Evolutionary conservation across 257 asterid genomes (phyloP), one percentile per base, ranked within the genome.

Genomic region (Fraxinus quadrangulata): DNA sequence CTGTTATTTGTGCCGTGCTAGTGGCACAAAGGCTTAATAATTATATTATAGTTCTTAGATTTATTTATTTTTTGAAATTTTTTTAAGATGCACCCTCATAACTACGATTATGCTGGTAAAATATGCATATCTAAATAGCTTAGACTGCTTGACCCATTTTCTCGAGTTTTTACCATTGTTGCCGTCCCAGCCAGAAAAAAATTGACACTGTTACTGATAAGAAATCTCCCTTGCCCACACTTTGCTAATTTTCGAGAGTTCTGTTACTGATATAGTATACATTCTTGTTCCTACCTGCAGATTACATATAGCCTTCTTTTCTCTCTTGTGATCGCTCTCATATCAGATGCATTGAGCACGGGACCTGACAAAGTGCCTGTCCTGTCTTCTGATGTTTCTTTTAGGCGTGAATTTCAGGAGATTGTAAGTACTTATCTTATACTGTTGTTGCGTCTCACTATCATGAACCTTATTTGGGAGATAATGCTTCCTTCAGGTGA

Each of bases 261-360:
- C 34, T 42, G 65, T 49, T 45, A 33, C 59, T 72, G 56, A 80
- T 73, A 65, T 39, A 36, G 33, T 75, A 45, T 71, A 76, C 7
- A 33, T 80, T 49, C 72, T 72, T 78, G 76, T 72, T 75, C n/a
- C 11, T 71, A 26, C 26, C 40, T 89, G 92, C 99, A 96, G 99
- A 91, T 96, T 80, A 79, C 85, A 30, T 88, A 85, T 81, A 88
- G 98, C 86, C 94, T 93, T 89, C 94, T 96, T 30, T 96, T 93
- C 84, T 89, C 97, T 76, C 85, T 93, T 74, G 91, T 96, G 88
- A 88, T 96, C 61, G 88, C 97, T 83, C 84, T 96, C 80, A 75
- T 89, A 81, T 96, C 99, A 78, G 97, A 96, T 86, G 99, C 98
- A 77, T 86, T 96, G 92, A 85, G 97, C 74, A 79, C 91, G 31